phyloP scores from a whole-genome alignment of 1,284 basidiomycete genomes.

The Exobasidium cylindrosporum region DNA sequence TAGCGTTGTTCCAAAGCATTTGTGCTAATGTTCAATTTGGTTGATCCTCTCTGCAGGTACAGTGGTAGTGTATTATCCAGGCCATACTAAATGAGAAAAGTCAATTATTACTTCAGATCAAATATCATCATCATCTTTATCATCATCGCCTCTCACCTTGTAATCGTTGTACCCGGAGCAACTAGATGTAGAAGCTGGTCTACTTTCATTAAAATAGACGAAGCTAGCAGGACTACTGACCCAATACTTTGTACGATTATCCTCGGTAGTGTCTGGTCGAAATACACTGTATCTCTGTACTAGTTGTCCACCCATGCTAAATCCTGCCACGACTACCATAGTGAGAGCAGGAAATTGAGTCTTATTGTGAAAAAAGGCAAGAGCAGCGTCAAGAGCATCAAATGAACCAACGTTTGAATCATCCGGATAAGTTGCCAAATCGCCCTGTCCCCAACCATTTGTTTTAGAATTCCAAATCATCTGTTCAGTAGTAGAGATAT shows the following conservation, averaged over 20 bases:
- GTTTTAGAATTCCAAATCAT: conserved; percentile 38
- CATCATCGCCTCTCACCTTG: conserved; percentile 21
- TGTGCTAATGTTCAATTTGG: background rate
- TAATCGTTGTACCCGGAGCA: conserved; percentile 36
- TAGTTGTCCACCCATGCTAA: conserved; percentile 51
- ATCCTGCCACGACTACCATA: conserved; percentile 47
- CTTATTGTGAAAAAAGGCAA: conserved; percentile 33
- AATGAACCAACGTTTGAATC: conserved; percentile 33
- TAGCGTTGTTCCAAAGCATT: background rate
- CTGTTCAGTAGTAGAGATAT: conserved; percentile 21
- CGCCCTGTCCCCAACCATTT: conserved; percentile 50
- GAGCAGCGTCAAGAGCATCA: conserved; percentile 44
- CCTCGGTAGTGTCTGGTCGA: background rate
- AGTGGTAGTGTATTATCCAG: conserved; percentile 37
- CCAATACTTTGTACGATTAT: conserved; percentile 33
- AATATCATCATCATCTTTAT: too few species aligned
- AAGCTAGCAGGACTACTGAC: conserved; percentile 42
- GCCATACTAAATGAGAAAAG: too few species aligned
- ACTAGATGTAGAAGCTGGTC: conserved; percentile 17
- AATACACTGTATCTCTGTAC: conserved; percentile 42
- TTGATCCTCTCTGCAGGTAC: conserved; percentile 22
- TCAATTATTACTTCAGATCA: too few species aligned
- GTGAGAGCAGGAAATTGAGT: conserved; percentile 33
- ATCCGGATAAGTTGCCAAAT: conserved; percentile 35
- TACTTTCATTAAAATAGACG: conserved; percentile 34